These are phyloP conservation scores for Penicillium argentinense DNA, from an alignment of 495 filamentous ascomycete genomes.

Conservation along the genomic window DNA sequence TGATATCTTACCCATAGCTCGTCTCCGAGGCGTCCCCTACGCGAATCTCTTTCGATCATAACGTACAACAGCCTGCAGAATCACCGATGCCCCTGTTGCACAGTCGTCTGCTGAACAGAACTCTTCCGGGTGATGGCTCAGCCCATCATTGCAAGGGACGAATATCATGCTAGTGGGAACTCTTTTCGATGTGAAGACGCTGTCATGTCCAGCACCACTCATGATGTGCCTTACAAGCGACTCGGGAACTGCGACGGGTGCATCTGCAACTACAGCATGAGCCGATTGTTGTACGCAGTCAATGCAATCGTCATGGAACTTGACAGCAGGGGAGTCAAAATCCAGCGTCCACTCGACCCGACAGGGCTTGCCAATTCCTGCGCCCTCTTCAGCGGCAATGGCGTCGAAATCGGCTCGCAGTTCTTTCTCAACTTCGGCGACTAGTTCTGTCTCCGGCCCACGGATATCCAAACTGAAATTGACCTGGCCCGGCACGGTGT, in stretches of 20 bases:
- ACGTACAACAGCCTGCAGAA: constrained; percentile 58
- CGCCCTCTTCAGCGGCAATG: constrained; percentile 56
- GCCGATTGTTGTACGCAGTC: constrained; percentile 63
- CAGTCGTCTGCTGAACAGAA: constrained; percentile 62
- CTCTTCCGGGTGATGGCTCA: constrained; percentile 65
- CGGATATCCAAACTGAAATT: constrained; percentile 73
- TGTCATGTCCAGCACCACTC: constrained; percentile 64
- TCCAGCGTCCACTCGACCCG: constrained; percentile 59
- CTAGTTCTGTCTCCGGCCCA: constrained; percentile 54
- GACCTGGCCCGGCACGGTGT: constrained; percentile 72
- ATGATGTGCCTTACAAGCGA: constrained; percentile 49
- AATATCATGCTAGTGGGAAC: constrained; percentile 68
- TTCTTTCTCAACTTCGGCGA: constrained; percentile 56
- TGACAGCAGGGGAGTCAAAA: constrained; percentile 62
- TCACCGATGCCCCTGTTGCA: constrained; percentile 61
- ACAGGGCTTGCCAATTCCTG: constrained; percentile 52
- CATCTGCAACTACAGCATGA: constrained; percentile 47
- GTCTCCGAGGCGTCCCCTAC: background rate
- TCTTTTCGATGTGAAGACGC: constrained; percentile 58
- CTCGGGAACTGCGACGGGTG: constrained; percentile 43
- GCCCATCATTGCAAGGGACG: constrained; percentile 62
- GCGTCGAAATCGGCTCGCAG: constrained; percentile 54
- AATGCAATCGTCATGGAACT: constrained; percentile 72
- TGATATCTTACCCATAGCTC: background rate
- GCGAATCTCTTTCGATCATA: constrained; percentile 54